Evolutionary conservation across 306 rosid genomes (phyloP).

Genomic region (Pueraria montana): DNA sequence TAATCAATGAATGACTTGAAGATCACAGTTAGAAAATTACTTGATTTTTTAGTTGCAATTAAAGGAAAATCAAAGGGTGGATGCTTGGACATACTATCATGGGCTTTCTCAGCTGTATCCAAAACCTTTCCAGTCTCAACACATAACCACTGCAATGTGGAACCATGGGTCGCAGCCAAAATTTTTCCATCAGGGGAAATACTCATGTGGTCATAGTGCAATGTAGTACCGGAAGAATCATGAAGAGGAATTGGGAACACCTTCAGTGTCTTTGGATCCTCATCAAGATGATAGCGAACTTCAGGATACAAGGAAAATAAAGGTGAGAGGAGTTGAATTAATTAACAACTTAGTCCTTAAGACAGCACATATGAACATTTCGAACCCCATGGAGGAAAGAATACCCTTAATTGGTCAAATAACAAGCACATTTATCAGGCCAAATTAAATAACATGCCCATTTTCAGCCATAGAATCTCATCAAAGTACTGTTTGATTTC

Average conservation of each 20-base stretch:
- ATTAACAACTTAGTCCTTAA: conserved; percentile 6
- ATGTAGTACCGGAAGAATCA: conserved; percentile 67
- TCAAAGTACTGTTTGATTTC: conserved; percentile 9
- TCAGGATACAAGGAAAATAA: conserved; percentile 45
- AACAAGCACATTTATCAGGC: conserved; percentile 3
- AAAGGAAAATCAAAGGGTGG: conserved; percentile 4
- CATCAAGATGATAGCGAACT: conserved; percentile 97
- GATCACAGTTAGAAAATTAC: conserved; percentile 20
- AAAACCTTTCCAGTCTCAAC: conserved; percentile 86
- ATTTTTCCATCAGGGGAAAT: conserved; percentile 86
- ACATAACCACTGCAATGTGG: conserved; percentile 91
- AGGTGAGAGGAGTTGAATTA: conserved; percentile 41
- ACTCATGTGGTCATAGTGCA: conserved; percentile 85
- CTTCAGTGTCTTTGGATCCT: conserved; percentile 96
- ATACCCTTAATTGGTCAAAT: conserved; percentile 26
- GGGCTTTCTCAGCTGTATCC: conserved; percentile 96
- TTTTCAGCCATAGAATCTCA: conserved; percentile 33
- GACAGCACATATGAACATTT: conserved; percentile 12
- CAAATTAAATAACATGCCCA: conserved; percentile 15
- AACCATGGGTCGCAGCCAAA: conserved; percentile 87
- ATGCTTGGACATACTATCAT: conserved; percentile 72
- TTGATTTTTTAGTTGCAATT: conserved; percentile 15
- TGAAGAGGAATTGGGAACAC: conserved; percentile 88
- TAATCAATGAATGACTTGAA: conserved; percentile 19
- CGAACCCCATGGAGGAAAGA: neutral